phyloP scores from a whole-genome alignment of 306 rosid species.

The Canavalia ensiformis region DNA sequence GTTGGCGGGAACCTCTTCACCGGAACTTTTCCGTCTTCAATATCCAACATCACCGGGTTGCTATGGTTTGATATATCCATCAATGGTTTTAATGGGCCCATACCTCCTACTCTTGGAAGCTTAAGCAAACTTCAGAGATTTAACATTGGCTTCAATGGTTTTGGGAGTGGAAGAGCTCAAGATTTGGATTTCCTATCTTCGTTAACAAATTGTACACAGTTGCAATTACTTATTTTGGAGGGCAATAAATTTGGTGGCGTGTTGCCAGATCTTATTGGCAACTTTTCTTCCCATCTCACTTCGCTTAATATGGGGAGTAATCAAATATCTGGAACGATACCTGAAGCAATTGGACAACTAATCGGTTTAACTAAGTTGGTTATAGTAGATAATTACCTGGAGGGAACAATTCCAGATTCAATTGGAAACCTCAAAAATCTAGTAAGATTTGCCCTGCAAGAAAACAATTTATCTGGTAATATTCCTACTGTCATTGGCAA shows the following conservation, averaged over 20 bases:
- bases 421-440: conserved; percentile 44
- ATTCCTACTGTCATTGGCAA: conserved; percentile 39
- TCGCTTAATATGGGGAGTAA: not conserved
- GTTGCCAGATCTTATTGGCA: conserved; percentile 35
- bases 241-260: conserved; percentile 35
- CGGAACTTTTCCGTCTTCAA: conserved; percentile 35
- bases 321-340: conserved; percentile 47
- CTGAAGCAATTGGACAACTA: conserved; percentile 41
- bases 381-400: not conserved
- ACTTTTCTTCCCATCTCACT: not conserved
- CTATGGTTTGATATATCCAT: not conserved
- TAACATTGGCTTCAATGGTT: not conserved
- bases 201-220: conserved; percentile 43
- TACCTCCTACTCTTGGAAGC: conserved; percentile 38
- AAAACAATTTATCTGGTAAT: conserved; percentile 28
- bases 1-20: not conserved
- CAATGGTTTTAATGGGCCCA: conserved; percentile 37
- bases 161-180: conserved; percentile 32
- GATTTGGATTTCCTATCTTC: conserved; percentile 48
- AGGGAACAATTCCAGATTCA: conserved; percentile 45
- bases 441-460: not conserved
- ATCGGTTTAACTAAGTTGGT: not conserved
- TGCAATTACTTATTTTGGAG: accelerated
- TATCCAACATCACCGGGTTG: conserved; percentile 42
- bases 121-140: not conserved